Percentiles rank a stretch among this genome's conserved stretches.
Conservation (phyloP, 2,329 filamentous ascomycete genomes). For the Balansia obtecta region DNA sequence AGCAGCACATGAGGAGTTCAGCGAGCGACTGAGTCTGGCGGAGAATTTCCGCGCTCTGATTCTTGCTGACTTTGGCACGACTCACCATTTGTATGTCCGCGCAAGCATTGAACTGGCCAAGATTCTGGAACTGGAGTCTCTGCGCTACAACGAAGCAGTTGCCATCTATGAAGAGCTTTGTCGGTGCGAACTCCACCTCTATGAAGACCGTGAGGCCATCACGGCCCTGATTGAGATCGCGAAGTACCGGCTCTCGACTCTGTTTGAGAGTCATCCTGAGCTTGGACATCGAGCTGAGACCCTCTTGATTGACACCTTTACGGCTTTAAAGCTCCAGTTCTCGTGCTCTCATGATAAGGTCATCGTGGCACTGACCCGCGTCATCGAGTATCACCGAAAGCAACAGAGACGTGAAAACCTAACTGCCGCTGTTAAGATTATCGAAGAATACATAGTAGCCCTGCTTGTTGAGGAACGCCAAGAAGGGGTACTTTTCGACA, state of each 20-base stretch:
- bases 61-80: background rate
- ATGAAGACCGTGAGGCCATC: constrained; percentile 1
- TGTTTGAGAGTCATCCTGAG: constrained; percentile 6
- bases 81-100: constrained; percentile 4
- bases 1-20: constrained; percentile 3
- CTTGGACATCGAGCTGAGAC: constrained; percentile 5
- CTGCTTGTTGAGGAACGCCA: constrained; percentile 6
- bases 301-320: constrained; percentile 3
- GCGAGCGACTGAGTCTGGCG: constrained; percentile 3
- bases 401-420: constrained; percentile 6
- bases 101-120: constrained; percentile 6
- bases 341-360: constrained; percentile 4
- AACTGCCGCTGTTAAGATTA: constrained; percentile 5
- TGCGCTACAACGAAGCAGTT: constrained; percentile 6
- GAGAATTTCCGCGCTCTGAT: constrained; percentile 1
- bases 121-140: constrained; percentile 5
- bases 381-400: constrained; percentile 6
- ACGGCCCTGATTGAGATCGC: constrained; percentile 4
- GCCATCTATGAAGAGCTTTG: constrained; percentile 6
- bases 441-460: constrained; percentile 7
- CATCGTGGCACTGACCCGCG: constrained; percentile 5
- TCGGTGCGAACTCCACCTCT: constrained; percentile 3
- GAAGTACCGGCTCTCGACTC: constrained; percentile 2
- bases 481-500: constrained; percentile 3
- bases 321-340: constrained; percentile 1